Evolutionary conservation across 1,284 basidiomycete species (phyloP), one percentile per base, ranked within the genome.

Genomic region (Apiotrichum porosum): DNA sequence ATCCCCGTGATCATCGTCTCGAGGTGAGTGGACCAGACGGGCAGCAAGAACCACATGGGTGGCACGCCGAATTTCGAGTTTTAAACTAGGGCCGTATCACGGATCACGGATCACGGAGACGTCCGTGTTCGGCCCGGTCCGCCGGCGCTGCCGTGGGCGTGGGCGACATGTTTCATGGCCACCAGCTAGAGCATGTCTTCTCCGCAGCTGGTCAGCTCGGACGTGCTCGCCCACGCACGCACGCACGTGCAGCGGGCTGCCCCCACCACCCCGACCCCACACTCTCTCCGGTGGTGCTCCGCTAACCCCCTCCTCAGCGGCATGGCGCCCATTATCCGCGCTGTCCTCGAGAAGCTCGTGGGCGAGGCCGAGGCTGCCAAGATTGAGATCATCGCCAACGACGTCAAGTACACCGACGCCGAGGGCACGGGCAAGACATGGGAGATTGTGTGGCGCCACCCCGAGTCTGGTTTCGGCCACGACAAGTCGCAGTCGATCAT

Each of bases 1-100:
- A 81, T 94, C 41, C 90, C 91, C 14, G 79, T 95, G 51, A 85
- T 94, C 54, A 90, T 97, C 65, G 89, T 95, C 38, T 94, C 90
- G 4, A 89, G 86, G 86, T 85, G 59, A 51, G 77, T 51, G 15
- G 12, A 30, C 4, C 18, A n/a, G 5, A 24, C 13, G 3, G 8
- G 4, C 2, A n/a, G n/a, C n/a, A n/a, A n/a, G n/a, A n/a, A n/a
- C n/a, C n/a, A n/a, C n/a, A n/a, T n/a, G n/a, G n/a, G n/a, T n/a
- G n/a, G n/a, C n/a, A n/a, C n/a, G n/a, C n/a, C n/a, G n/a, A n/a
- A n/a, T n/a, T n/a, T n/a, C n/a, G n/a, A n/a, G n/a, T n/a, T n/a
- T n/a, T n/a, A n/a, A n/a, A n/a, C n/a, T n/a, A n/a, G n/a, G n/a
- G n/a, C n/a, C n/a, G n/a, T n/a, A n/a, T n/a, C n/a, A n/a, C n/a